phyloP scores from a whole-genome alignment of 257 asterid genomes.

The Verbascum thapsus region DNA sequence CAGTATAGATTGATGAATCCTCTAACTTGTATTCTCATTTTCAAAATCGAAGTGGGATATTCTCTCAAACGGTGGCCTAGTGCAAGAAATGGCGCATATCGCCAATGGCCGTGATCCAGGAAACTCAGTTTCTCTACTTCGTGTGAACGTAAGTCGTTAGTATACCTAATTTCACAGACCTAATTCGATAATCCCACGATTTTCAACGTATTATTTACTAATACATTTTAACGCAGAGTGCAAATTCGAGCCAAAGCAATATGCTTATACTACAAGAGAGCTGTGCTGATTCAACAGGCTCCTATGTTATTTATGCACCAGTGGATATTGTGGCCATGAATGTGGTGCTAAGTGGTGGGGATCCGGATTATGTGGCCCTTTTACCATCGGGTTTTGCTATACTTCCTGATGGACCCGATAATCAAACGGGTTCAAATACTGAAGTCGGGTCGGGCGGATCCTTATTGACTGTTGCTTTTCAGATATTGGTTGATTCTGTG shows the following conservation, averaged over 20 bases:
- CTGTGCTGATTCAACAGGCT: constrained; percentile 44
- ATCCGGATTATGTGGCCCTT: constrained; percentile 57
- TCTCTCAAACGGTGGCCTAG: constrained; percentile 51
- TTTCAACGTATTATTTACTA: neutral
- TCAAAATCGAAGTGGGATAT: constrained; percentile 51
- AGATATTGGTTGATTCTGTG: constrained; percentile 58
- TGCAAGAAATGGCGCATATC: constrained; percentile 63
- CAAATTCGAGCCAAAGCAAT: constrained; percentile 56
- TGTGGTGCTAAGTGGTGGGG: constrained; percentile 53
- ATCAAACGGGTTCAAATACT: constrained; percentile 19
- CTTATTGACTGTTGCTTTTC: constrained; percentile 54
- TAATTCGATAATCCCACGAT: too few species aligned
- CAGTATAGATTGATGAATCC: too few species aligned
- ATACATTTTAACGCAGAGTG: constrained; percentile 34
- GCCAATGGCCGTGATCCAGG: constrained; percentile 62
- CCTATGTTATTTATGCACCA: constrained; percentile 56
- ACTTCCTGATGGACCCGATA: constrained; percentile 50
- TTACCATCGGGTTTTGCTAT: constrained; percentile 65
- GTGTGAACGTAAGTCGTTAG: constrained; percentile 44
- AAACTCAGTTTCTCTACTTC: constrained; percentile 47
- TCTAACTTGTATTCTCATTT: neutral
- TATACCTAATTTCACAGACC: neutral
- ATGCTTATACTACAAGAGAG: constrained; percentile 60
- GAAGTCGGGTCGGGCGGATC: constrained; percentile 46
- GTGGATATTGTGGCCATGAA: constrained; percentile 52